These are phyloP conservation scores for Collybia nuda DNA, from an alignment of 768 basidiomycete genomes.

Conservation along the genomic window DNA sequence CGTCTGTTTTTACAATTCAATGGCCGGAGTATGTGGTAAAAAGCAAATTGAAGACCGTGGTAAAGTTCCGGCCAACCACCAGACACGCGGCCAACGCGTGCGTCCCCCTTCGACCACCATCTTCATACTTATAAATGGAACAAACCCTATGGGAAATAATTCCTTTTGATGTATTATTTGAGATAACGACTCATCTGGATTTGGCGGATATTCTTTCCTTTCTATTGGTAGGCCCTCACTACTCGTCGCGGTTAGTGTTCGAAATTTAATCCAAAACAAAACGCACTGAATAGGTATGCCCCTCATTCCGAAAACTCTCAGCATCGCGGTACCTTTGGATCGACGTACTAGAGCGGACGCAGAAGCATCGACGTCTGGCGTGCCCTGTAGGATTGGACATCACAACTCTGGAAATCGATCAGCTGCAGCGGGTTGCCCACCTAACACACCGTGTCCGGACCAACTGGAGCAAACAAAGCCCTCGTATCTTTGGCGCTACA, in stretches of 20 bases:
- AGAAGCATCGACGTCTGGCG: slow-evolving; percentile 2
- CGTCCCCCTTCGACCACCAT: too few species aligned
- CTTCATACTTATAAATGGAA: too few species aligned
- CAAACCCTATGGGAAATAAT: neutral
- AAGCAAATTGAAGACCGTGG: too few species aligned
- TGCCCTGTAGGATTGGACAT: slow-evolving; percentile 9
- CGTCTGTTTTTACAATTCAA: too few species aligned
- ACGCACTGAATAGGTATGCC: slow-evolving; percentile 8
- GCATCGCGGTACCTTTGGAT: slow-evolving; percentile 13
- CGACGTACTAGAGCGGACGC: slow-evolving; percentile 5
- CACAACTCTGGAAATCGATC: slow-evolving; percentile 5
- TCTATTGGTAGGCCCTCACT: slow-evolving; percentile 2
- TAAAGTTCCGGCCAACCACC: too few species aligned
- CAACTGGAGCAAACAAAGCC: slow-evolving; percentile 9
- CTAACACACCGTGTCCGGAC: slow-evolving; percentile 4
- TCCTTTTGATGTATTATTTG: slow-evolving; percentile 8
- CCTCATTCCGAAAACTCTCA: slow-evolving; percentile 8
- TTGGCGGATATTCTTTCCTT: slow-evolving; percentile 11
- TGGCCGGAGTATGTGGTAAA: too few species aligned
- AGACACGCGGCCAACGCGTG: too few species aligned
- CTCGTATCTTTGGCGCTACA: slow-evolving; percentile 6
- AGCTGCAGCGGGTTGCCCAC: slow-evolving; percentile 7
- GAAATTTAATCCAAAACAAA: neutral
- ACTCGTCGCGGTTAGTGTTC: neutral
- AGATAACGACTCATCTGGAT: slow-evolving; percentile 6